Conservation (phyloP, 768 basidiomycete genomes). For the Phaffia tasmanica region DNA sequence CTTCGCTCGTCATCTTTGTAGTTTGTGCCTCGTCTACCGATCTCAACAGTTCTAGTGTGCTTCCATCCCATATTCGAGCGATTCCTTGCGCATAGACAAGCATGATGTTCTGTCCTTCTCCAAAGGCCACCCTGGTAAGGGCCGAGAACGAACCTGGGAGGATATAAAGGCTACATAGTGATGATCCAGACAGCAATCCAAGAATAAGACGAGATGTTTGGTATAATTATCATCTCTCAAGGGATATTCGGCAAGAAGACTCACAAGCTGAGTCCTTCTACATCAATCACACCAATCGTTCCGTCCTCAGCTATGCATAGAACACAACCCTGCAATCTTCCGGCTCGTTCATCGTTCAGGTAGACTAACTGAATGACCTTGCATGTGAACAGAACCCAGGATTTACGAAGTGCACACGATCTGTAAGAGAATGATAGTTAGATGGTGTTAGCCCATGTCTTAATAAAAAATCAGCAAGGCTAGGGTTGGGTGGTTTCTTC, state of each 20-base stretch:
- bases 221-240: not conserved
- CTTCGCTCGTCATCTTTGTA: conserved; percentile 52
- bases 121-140: conserved; percentile 52
- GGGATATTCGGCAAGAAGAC: conserved; percentile 34
- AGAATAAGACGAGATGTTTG: not conserved
- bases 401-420: not conserved
- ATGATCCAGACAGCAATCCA: not conserved
- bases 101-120: conserved; percentile 54
- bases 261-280: conserved; percentile 65
- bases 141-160: conserved; percentile 71
- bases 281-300: conserved; percentile 66
- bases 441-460: conserved; percentile 44
- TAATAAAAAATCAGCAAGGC: conserved; percentile 39
- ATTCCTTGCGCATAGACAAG: conserved; percentile 63
- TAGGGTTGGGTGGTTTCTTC: conserved; percentile 10
- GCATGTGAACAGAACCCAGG: conserved; percentile 8
- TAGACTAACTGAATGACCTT: conserved; percentile 44
- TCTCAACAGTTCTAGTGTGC: conserved; percentile 70
- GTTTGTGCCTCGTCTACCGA: conserved; percentile 68
- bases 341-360: conserved; percentile 45
- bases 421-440: conserved; percentile 28
- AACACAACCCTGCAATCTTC: conserved; percentile 55
- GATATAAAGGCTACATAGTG: conserved; percentile 51
- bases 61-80: conserved; percentile 77
- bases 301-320: conserved; percentile 67